Evolutionary conservation across 179 eudicot genomes (phyloP).

Genomic region (Silene coronaria): DNA sequence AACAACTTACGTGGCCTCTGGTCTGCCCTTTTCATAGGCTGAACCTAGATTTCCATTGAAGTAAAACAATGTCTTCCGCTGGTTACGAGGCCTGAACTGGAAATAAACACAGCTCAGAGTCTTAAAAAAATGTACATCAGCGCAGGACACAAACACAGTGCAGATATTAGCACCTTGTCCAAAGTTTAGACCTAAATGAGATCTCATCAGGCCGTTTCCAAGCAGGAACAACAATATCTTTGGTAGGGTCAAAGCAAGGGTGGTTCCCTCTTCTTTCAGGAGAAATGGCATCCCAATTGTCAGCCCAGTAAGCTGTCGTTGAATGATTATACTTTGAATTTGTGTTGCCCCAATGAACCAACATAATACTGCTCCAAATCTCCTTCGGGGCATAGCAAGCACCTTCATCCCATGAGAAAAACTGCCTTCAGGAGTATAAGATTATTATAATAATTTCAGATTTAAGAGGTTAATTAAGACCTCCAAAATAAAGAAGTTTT

Average conservation of each 20-base stretch:
- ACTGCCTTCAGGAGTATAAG: slow-evolving; percentile 52
- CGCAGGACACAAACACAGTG: slow-evolving; percentile 6
- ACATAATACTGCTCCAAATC: slow-evolving; percentile 98
- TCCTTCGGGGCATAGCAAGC: slow-evolving; percentile 99
- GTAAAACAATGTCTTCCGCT: slow-evolving; percentile 67
- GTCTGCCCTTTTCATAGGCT: slow-evolving; percentile 79
- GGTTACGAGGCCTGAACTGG: slow-evolving; percentile 63
- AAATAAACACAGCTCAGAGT: slow-evolving; percentile 12
- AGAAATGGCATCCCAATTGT: slow-evolving; percentile 74
- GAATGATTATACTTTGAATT: slow-evolving; percentile 81
- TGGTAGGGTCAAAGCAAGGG: slow-evolving; percentile 80
- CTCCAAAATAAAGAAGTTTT: neutral
- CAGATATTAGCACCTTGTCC: slow-evolving; percentile 41
- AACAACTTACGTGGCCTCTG: slow-evolving; percentile 71
- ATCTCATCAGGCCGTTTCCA: slow-evolving; percentile 79
- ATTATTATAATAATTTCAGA: slow-evolving; percentile 21
- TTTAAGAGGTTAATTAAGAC: neutral
- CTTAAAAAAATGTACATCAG: neutral
- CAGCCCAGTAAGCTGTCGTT: slow-evolving; percentile 88
- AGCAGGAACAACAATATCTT: slow-evolving; percentile 92
- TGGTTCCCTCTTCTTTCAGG: slow-evolving; percentile 76
- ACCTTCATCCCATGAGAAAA: slow-evolving; percentile 98
- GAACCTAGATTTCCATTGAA: slow-evolving; percentile 95
- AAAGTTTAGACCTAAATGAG: slow-evolving; percentile 54
- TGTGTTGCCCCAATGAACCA: slow-evolving; percentile 98